These are phyloP conservation scores for Cenchrus fungigraminus DNA, from an alignment of 176 grass and related monocot species.

Conservation along the genomic window DNA sequence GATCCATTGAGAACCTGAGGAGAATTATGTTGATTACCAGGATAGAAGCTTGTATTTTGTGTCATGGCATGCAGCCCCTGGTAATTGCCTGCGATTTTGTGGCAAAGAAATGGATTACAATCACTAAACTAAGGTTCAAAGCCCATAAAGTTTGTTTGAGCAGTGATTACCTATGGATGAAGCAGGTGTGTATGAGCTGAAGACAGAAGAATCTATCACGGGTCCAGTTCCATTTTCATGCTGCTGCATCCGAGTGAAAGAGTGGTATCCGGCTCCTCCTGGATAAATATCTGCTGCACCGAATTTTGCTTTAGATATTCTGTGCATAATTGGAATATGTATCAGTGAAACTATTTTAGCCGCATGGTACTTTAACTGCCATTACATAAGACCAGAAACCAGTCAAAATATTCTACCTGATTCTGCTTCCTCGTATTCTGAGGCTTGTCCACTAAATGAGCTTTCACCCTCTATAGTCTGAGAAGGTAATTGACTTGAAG, in stretches of 20 bases:
- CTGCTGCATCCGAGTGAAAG: slow-evolving; percentile 84
- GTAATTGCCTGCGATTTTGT: slow-evolving; percentile 54
- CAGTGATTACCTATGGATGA: slow-evolving; percentile 52
- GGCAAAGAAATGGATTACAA: slow-evolving; percentile 21
- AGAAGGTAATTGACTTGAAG: slow-evolving; percentile 67
- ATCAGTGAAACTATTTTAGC: slow-evolving; percentile 85
- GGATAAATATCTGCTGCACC: slow-evolving; percentile 76
- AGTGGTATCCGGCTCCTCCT: slow-evolving; percentile 81
- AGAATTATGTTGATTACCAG: slow-evolving; percentile 43
- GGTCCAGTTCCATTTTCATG: slow-evolving; percentile 73
- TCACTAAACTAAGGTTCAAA: slow-evolving; percentile 21
- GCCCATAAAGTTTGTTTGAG: slow-evolving; percentile 4
- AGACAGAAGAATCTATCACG: slow-evolving; percentile 46
- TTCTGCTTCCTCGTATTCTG: slow-evolving; percentile 92
- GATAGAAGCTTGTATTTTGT: slow-evolving; percentile 50
- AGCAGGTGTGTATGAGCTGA: slow-evolving; percentile 36
- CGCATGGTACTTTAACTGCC: slow-evolving; percentile 44
- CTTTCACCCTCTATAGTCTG: slow-evolving; percentile 80
- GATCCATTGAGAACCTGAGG: slow-evolving; percentile 45
- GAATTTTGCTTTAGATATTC: slow-evolving; percentile 96
- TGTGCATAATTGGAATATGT: slow-evolving; percentile 93
- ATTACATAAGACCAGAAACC: slow-evolving; percentile 38
- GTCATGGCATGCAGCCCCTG: slow-evolving; percentile 33
- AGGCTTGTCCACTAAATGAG: slow-evolving; percentile 75
- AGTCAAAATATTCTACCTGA: slow-evolving; percentile 59